Evolutionary conservation across 2,329 filamentous ascomycete species (phyloP), one percentile per base, ranked within the genome.

Genomic region (Phialophora tarda): DNA sequence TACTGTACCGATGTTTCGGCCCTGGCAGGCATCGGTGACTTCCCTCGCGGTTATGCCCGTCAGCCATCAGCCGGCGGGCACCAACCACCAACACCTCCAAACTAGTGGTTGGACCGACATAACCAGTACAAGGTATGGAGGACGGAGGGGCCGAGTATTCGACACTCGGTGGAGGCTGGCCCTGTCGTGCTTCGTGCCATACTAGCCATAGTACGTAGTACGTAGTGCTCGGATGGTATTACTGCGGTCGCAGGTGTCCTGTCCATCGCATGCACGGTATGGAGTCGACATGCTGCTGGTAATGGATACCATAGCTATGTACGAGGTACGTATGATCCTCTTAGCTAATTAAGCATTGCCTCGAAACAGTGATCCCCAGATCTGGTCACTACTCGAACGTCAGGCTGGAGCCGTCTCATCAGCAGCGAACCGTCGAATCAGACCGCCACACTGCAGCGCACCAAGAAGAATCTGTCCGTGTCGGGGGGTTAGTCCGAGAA

Each of bases 51-150:
- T 30, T 21, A 21, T 30, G 51, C 51, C 51, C 51, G 21, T 54
- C 51, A 54, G 51, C 51, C 51, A 32, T 54, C 10, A 50, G 47
- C n/a, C 47, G 47, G n/a, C 47, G 21, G 21, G n/a, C 47, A 50
- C n/a, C 17, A 21, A 26, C 26, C 26, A 26, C 24, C 24, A 21
- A 1, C 32, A 14, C 32, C 8, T 2, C 28, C 28, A 8, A 8
- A 32, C 8, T 32, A 38, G 12, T 41, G 34, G 3, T 41, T 17
- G 1, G 6, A 41, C 34, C 4, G 4, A 41, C 34, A 14, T 17
- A n/a, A n/a, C n/a, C n/a, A 12, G 34, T 41, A 41, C 34, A 17
- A 17, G 14, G 14, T 2, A 11, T 6, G 4, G 14, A 41, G 34
- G 4, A 17, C 34, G 2, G 34, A 38, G 34, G 34, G 32, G 12